Base-by-base conservation (phyloP, 108 stramenopile species). In the Pseudonitzschia delicatissima region DNA sequence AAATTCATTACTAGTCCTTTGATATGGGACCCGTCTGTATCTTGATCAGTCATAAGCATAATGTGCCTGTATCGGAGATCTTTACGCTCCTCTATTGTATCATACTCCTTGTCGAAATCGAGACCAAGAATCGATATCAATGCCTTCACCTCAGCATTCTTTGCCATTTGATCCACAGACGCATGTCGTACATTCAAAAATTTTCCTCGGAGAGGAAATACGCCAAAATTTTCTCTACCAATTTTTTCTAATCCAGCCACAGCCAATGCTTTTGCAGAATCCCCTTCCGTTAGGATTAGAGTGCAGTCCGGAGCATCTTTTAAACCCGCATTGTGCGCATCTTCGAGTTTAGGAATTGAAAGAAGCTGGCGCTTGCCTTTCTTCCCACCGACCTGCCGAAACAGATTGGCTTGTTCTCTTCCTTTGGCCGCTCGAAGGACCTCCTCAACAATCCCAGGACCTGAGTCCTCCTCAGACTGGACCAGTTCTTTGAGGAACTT, bases 191-290 rank as follows among this genome's bases (percentile, higher is more conserved):
- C 99, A 73, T 99, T 99, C 55, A 99, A 76, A 51, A 95, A 93
- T 77, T 98, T 99, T 17, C 99, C 99, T n/a, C 95, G 87, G 2
- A 99, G 82, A 0, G 99, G 99, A 77, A 98, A 99, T 4, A 99
- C 98, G 6, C 99, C 99, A 77, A 91, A 97, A 12, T 77, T 45
- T 48, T 97, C 93, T 13, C 99, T 74, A 8, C 99, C 98, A 33
- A 99, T 91, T n/a, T 98, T 88, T 63, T 95, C 90, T 20, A 99
- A 77, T 9, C 98, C 99, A 20, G 90, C 85, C 1, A 99, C 93
- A 18, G 99, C 99, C 27, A 98, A 66, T 21, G 99, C 93, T 75
- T 98, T 99, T 33, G 99, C 99, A 31, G 96, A 97, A 73, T 99
- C 99, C 58, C 99, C 99, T 85, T 99, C 99, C 1, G 99, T 99